Evolutionary conservation across 257 asterid genomes (phyloP).

Genomic region (Petunia axillaris): DNA sequence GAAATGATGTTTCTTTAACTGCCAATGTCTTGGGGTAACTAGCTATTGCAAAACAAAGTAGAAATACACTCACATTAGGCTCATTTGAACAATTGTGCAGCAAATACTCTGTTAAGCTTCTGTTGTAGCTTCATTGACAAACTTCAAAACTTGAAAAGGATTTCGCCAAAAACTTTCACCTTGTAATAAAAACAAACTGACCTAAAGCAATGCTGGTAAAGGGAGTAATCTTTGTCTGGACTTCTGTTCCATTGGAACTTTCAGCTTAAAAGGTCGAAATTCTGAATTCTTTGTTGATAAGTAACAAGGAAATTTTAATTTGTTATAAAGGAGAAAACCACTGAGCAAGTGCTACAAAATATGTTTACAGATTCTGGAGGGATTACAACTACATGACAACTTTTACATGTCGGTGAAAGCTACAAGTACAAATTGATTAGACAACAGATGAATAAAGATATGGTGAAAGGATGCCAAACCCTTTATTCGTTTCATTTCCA

Average conservation of each 20-base stretch:
- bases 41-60: neutral
- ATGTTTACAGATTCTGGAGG: neutral
- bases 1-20: neutral
- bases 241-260: no score
- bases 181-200: no score
- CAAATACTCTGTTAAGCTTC: neutral
- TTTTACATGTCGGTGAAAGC: neutral
- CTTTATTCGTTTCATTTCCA: neutral
- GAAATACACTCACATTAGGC: neutral
- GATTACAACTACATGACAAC: neutral
- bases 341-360: no score
- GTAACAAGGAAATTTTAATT: no score
- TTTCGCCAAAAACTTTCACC: no score
- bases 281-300: no score
- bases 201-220: no score
- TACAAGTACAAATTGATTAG: constrained; percentile 9
- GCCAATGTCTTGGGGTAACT: neutral
- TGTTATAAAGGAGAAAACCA: no score
- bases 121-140: neutral
- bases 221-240: no score
- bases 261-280: no score
- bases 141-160: neutral
- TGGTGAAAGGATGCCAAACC: neutral
- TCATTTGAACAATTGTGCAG: neutral
- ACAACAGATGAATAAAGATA: constrained; percentile 3